Conservation (phyloP, 257 asterid species). For the Craterostigma plantagineum region DNA sequence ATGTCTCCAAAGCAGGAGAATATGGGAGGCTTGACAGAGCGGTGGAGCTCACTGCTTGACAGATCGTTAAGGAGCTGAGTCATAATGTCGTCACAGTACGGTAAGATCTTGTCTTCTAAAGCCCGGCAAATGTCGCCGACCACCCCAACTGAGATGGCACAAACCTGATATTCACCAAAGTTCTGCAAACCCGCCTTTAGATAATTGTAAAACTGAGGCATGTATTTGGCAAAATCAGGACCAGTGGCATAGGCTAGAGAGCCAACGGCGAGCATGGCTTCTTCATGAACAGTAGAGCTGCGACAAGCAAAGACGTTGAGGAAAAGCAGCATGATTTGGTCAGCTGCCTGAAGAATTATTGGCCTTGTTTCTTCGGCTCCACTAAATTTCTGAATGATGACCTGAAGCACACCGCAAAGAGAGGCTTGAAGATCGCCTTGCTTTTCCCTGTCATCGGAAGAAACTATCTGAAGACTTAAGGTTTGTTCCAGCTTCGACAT, state of each 20-base stretch:
- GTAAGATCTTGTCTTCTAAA: slow-evolving; percentile 56
- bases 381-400: slow-evolving; percentile 61
- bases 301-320: slow-evolving; percentile 67
- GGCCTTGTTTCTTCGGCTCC: slow-evolving; percentile 41
- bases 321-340: slow-evolving; percentile 58
- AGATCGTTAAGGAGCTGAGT: slow-evolving; percentile 57
- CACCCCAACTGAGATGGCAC: slow-evolving; percentile 74
- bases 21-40: slow-evolving; percentile 76
- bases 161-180: slow-evolving; percentile 74
- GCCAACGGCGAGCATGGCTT: slow-evolving; percentile 89
- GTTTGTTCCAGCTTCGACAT: slow-evolving; percentile 63
- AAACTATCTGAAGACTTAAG: slow-evolving; percentile 29
- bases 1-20: slow-evolving; percentile 82
- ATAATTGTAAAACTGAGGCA: slow-evolving; percentile 59
- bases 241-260: slow-evolving; percentile 69
- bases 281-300: slow-evolving; percentile 76
- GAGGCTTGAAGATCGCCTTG: slow-evolving; percentile 80
- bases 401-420: slow-evolving; percentile 80
- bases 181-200: slow-evolving; percentile 81
- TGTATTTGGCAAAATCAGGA: slow-evolving; percentile 46
- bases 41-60: slow-evolving; percentile 46
- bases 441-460: slow-evolving; percentile 72
- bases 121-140: slow-evolving; percentile 82
- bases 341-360: slow-evolving; percentile 49
- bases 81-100: slow-evolving; percentile 73